Evolutionary conservation across 2,329 filamentous ascomycete species (phyloP), one percentile per base, ranked within the genome.

Genomic region (Diaporthe helianthi): DNA sequence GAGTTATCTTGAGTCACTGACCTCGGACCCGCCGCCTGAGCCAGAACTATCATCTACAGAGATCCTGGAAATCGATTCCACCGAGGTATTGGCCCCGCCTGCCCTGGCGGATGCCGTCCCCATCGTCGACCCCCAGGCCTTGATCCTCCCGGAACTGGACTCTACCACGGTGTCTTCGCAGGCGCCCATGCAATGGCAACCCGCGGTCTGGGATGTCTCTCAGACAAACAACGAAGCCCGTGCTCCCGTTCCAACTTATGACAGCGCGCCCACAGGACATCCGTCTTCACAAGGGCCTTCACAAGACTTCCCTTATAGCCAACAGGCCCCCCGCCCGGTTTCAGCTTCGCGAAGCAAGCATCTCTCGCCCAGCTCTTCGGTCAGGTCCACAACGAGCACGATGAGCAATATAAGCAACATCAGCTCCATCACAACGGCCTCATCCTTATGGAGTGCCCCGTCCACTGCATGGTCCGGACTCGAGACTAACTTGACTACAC

Each of bases 51-150:
- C 80, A 22, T 81, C 83, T 7, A 84, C 78, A 60, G 84, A 85
- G 76, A 85, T 87, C 54, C 77, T 84, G 69, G 86, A 87, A 73
- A 82, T 87, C 70, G 85, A 86, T 74, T 86, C 85, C 5, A 78
- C 74, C 54, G 82, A 85, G 71, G 76, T 85, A 58, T 63, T 65
- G 53, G 74, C 64, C 75, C 52, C 76, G 75, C 68, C 75, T 76
- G 68, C 72, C 0, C 53, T 63, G 17, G 26, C 46, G 13, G 31
- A 60, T 44, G 65, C 73, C 17, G 51, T 53, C 36, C 68, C 70
- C 29, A 72, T 67, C n/a, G 75, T 80, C 65, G 68, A 80, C 67
- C 79, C 78, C 7, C 75, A 77, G 66, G 73, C 72, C 8, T 74
- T 79, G 6, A 63, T 76, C 24, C 69, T 71, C 75, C 75, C 77